These are phyloP conservation scores for Venturiaceae sp. DNA, from an alignment of 2,329 filamentous ascomycete genomes.

Conservation along the genomic window DNA sequence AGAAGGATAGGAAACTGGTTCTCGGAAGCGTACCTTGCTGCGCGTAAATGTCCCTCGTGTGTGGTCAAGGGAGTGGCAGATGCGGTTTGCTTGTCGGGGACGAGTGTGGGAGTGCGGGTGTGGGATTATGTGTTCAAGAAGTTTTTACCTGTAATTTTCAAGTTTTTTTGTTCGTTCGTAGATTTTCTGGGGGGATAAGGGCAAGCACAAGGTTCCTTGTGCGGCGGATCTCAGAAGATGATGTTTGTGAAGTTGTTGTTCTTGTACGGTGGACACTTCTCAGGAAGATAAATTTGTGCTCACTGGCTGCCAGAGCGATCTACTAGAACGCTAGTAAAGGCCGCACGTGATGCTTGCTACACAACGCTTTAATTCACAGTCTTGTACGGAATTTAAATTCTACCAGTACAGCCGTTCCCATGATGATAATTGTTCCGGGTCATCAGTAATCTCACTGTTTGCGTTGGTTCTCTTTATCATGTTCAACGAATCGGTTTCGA, in stretches of 20 bases:
- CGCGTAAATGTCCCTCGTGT: background rate
- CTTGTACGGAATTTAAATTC: no score
- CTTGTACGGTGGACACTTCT: no score
- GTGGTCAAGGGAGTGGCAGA: background rate
- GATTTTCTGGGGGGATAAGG: constrained; percentile 14
- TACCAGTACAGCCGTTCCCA: no score
- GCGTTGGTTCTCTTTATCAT: no score
- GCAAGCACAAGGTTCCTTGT: constrained; percentile 7
- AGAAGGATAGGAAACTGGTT: background rate
- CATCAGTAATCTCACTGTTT: no score
- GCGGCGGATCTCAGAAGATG: constrained; percentile 1
- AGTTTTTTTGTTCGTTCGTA: constrained; percentile 25
- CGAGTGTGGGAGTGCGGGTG: background rate
- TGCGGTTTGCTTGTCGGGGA: constrained; percentile 1
- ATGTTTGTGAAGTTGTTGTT: constrained; percentile 4
- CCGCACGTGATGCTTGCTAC: no score
- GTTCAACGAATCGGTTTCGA: no score
- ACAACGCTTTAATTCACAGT: no score
- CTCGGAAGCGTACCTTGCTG: constrained; percentile 2
- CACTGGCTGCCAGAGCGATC: no score
- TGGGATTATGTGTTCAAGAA: background rate
- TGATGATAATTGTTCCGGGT: no score
- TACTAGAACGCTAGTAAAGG: no score
- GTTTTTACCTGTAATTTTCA: constrained; percentile 23
- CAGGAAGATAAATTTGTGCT: no score